Evolutionary conservation across 306 rosid genomes (phyloP), one percentile per base, ranked within the genome.

Genomic region (Vigna unguiculata): DNA sequence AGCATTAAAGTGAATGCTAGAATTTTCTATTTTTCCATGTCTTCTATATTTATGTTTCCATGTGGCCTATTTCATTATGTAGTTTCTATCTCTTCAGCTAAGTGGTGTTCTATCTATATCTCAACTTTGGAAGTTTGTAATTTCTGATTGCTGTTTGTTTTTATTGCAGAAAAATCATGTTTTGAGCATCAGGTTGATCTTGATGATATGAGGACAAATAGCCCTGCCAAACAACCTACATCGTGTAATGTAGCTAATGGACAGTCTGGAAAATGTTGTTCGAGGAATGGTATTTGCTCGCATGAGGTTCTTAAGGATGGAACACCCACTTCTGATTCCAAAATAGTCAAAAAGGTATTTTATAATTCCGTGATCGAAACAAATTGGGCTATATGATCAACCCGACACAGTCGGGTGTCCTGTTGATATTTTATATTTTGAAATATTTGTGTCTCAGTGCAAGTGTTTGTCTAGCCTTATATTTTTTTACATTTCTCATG

Each of bases 301-400:
- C 92, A 95, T 78, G 97, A 92, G 77, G 91, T 92, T 82, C 97
- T 95, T 52, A 91, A 72, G 75, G 86, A 95, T 76, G 88, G 96
- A 71, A 85, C 69, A 64, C 68, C 87, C 25, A 64, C 72, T 86
- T 86, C 89, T 58, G 76, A 76, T 87, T 84, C 93, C 72, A 90
- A 83, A 80, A 67, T 72, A 75, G 22, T 69, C 30, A 85, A 81
- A 85, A 94, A 91, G 97, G 98, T 94, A 86, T 57, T 17, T 60
- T 41, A 0, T 75, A 20, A 52, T 36, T 30, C 59, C 80, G 32
- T 41, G 25, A 17, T 52, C 59, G 77, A 57, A 34, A 71, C 54
- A 63, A 69, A 66, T 62, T 55, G 71, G 15, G 60, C 53, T 74
- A 21, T 68, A 34, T 64, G 71, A 83, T 69, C 41, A 72, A 48